phyloP scores from a whole-genome alignment of 2,329 filamentous ascomycete genomes.

The Xylariaceae sp. region DNA sequence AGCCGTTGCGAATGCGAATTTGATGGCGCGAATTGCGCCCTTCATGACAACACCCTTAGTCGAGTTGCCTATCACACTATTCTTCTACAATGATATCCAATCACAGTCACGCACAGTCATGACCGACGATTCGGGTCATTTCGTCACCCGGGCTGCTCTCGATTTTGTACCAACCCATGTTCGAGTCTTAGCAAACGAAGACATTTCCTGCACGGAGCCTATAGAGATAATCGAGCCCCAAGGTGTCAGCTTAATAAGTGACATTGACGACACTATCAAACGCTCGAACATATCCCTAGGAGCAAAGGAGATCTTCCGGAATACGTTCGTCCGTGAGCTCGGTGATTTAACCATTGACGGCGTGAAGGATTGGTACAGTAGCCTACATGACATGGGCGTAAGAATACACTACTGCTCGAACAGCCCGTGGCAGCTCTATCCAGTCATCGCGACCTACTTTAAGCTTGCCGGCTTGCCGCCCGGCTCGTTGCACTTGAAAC shows the following conservation, averaged over 20 bases:
- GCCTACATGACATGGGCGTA: conserved; percentile 80
- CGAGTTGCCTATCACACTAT: conserved; percentile 81
- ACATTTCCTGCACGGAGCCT: conserved; percentile 80
- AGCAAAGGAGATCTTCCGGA: conserved; percentile 92
- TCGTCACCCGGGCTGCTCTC: conserved; percentile 77
- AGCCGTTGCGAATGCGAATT: conserved; percentile 78
- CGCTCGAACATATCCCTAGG: conserved; percentile 89
- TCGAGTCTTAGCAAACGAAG: conserved; percentile 83
- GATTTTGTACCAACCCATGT: conserved; percentile 92
- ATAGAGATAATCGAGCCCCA: conserved; percentile 77
- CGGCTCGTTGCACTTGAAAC: conserved; percentile 93
- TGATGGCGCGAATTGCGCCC: conserved; percentile 86
- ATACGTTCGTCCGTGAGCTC: conserved; percentile 90
- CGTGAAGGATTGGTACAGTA: conserved; percentile 87
- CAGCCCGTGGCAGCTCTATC: conserved; percentile 96
- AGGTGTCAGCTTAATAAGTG: conserved; percentile 92
- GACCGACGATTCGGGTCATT: conserved; percentile 91
- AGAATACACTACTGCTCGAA: conserved; percentile 98
- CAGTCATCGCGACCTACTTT: conserved; percentile 86
- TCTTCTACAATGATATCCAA: conserved; percentile 88
- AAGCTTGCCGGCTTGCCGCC: conserved; percentile 78
- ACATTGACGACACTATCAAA: conserved; percentile 98
- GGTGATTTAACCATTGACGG: conserved; percentile 83
- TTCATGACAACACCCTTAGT: conserved; percentile 87
- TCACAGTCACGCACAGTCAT: conserved; percentile 85